Conservation (phyloP, 2,329 filamentous ascomycete genomes). For the Fusarium sp. region DNA sequence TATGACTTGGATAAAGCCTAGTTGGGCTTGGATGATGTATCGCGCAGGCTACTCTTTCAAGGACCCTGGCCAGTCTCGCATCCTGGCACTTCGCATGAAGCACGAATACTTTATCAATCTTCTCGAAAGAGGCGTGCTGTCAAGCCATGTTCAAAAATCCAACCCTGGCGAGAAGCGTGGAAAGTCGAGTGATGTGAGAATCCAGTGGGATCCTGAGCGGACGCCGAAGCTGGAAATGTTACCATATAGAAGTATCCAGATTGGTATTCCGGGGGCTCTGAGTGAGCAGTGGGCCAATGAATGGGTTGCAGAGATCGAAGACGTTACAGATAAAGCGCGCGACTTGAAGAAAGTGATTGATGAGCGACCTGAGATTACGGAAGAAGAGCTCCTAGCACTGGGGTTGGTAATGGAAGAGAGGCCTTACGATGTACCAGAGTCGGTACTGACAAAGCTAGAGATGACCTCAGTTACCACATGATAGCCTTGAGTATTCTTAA, state of each 20-base stretch:
- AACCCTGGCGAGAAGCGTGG: conserved; percentile 36
- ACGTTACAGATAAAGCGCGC: conserved; percentile 67
- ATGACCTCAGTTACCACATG: conserved; percentile 46
- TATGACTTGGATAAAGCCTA: conserved; percentile 76
- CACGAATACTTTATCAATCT: conserved; percentile 63
- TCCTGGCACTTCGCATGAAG: conserved; percentile 68
- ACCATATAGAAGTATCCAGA: conserved; percentile 68
- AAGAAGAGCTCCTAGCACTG: conserved; percentile 53
- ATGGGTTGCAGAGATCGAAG: conserved; percentile 67
- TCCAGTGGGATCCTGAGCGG: conserved; percentile 75
- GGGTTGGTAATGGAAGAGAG: conserved; percentile 60
- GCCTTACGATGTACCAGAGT: conserved; percentile 57
- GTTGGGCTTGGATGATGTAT: conserved; percentile 74
- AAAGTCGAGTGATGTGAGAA: conserved; percentile 57
- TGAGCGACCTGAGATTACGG: conserved; percentile 51
- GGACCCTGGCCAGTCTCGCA: conserved; percentile 64
- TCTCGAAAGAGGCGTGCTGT: conserved; percentile 54
- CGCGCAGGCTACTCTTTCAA: conserved; percentile 71
- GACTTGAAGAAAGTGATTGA: conserved; percentile 61
- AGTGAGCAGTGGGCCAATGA: conserved; percentile 61
- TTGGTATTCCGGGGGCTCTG: conserved; percentile 65
- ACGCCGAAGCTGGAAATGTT: conserved; percentile 59
- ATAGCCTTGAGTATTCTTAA: background rate
- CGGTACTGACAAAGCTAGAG: conserved; percentile 49
- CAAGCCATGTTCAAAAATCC: conserved; percentile 42